Evolutionary conservation across 495 filamentous ascomycete species (phyloP).

Genomic region (Daldinia caldariorum): DNA sequence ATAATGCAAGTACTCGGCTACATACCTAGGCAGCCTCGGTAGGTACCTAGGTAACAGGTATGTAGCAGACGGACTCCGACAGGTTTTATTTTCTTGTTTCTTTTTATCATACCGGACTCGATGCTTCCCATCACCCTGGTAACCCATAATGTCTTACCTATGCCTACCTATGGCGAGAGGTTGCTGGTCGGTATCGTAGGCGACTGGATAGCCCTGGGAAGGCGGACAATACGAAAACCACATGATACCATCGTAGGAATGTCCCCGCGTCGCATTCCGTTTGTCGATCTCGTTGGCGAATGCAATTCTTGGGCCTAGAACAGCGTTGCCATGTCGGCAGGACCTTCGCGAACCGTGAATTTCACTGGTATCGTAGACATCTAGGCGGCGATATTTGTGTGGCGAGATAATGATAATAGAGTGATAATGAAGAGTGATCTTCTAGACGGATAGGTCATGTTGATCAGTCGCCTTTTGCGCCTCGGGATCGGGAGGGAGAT

Average conservation of each 20-base stretch:
- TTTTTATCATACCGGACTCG: neutral
- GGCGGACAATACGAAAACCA: conserved; percentile 21
- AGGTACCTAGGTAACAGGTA: neutral
- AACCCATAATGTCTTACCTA: neutral
- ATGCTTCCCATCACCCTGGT: neutral
- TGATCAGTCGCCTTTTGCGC: conserved; percentile 2
- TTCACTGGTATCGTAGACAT: conserved; percentile 10
- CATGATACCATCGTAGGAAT: conserved; percentile 29
- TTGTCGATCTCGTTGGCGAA: conserved; percentile 32
- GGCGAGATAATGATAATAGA: conserved; percentile 17
- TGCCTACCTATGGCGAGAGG: conserved; percentile 19
- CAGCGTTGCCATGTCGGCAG: conserved; percentile 13
- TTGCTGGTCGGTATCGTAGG: conserved; percentile 10
- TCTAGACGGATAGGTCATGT: conserved; percentile 6
- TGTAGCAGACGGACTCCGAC: neutral
- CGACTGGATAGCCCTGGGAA: conserved; percentile 20
- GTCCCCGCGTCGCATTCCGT: conserved; percentile 35
- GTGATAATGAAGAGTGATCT: conserved; percentile 22
- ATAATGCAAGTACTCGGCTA: conserved; percentile 1
- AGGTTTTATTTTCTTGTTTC: neutral
- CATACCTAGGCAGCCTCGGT: too few species aligned
- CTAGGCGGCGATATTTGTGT: conserved; percentile 6
- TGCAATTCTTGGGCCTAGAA: conserved; percentile 21
- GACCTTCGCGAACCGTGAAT: conserved; percentile 15
- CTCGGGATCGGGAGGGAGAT: conserved; percentile 16